Evolutionary conservation across 331 rosid species (phyloP), one percentile per base, ranked within the genome.

Genomic region (Dryas integrifolia): DNA sequence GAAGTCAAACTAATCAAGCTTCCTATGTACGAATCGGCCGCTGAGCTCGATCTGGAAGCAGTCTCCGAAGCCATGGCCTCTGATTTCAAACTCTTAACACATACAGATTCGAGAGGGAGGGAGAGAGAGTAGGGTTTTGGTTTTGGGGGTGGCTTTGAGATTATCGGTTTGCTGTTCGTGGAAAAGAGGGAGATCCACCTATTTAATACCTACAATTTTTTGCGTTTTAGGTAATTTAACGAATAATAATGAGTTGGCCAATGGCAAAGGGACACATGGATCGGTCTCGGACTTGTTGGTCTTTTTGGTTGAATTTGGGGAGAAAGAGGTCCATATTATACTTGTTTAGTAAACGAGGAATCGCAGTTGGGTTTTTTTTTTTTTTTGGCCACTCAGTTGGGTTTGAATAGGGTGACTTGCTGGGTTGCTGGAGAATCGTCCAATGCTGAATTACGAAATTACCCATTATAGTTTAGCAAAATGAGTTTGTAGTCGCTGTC

Each of bases 1-100:
- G 97, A 91, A 30, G 95, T 91, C 84, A 88, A 85, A 80, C 97
- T 88, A 13, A 90, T 90, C 89, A 88, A 82, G 84, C 92, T 80
- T 12, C 97, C 95, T 21, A 90, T 67, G 77, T 90, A 90, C 8
- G 97, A 88, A 85, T 90, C 97, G 39, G 95, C 95, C 15, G 90
- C 84, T 10, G 95, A 85, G 76, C 76, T 85, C 53, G 97, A 83
- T 72, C 90, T 80, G 59, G 92, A 65, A 69, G 79, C 84, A 65
- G 46, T 70, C 13, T 90, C 92, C 15, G 92, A 72, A 43, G 96
- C 89, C 96, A 91, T 89, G 74, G 76, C 72, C 75, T 63, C 68
- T 48, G 50, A 80, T 52, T 56, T 55, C 49, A 82, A 75, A 44
- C 86, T 38, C 72, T 45, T 45, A 73, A 40, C 26, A 40, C 69